These are phyloP conservation scores for Globisporangium acanthophoron DNA, from an alignment of 352 stramenopile genomes.

Conservation along the genomic window DNA sequence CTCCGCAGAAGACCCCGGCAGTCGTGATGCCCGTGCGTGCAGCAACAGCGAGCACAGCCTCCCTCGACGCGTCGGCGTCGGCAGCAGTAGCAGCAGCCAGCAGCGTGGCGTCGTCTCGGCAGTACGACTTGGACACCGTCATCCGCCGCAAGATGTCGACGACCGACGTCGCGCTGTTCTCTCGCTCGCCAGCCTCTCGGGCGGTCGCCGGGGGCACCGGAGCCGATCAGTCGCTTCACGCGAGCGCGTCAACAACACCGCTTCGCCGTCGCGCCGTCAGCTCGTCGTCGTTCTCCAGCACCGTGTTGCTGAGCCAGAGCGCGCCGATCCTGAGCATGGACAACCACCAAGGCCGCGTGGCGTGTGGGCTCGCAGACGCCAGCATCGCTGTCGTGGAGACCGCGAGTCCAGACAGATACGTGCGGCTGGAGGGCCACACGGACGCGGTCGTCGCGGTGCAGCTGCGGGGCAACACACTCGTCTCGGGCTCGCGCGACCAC, in stretches of 20 bases:
- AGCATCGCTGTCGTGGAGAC: conserved; percentile 38
- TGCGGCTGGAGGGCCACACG: conserved; percentile 51
- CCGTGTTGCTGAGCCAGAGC: conserved; percentile 13
- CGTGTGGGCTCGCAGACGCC: conserved; percentile 40
- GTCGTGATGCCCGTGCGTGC: not conserved
- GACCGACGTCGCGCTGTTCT: conserved; percentile 24
- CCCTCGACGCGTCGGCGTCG: not conserved
- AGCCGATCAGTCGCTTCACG: not conserved
- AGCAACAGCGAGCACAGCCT: not conserved
- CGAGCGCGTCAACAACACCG: not conserved
- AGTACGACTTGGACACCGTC: conserved; percentile 77
- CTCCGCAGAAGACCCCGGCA: conserved; percentile 15
- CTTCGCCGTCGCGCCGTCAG: conserved; percentile 8
- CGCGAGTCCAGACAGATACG: conserved; percentile 20
- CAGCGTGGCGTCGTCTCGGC: conserved; percentile 19
- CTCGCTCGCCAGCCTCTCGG: conserved; percentile 5
- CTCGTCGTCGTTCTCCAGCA: conserved; percentile 7
- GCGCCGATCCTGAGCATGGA: conserved; percentile 53
- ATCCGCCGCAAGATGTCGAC: conserved; percentile 77
- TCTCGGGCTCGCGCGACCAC: conserved; percentile 67
- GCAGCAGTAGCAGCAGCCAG: not conserved
- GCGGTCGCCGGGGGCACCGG: not conserved
- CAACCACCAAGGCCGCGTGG: conserved; percentile 40
- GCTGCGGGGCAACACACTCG: conserved; percentile 49
- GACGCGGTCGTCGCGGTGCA: conserved; percentile 51